These are phyloP conservation scores for Fragaria iinumae DNA, from an alignment of 306 rosid species.

Conservation along the genomic window DNA sequence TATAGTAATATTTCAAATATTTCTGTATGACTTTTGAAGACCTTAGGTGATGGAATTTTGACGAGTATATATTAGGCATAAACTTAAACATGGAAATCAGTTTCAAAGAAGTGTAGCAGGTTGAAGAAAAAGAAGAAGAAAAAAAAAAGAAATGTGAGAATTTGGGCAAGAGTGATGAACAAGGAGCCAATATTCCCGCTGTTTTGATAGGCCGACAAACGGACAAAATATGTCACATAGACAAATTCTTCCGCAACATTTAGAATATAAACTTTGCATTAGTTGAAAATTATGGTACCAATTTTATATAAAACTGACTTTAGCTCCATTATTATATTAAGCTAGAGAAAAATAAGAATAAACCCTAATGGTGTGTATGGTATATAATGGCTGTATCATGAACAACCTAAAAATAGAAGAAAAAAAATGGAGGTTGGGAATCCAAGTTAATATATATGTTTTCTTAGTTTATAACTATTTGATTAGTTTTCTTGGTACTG, in stretches of 20 bases:
- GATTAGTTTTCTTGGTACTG: constrained; percentile 38
- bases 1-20: too few relatives aligned
- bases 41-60: too few relatives aligned
- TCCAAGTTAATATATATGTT: constrained; percentile 33
- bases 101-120: neutral
- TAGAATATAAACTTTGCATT: constrained; percentile 9
- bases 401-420: constrained; percentile 37
- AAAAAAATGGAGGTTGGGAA: constrained; percentile 22
- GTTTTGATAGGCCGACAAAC: constrained; percentile 70
- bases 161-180: constrained; percentile 22
- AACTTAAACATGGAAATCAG: neutral
- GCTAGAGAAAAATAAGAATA: neutral
- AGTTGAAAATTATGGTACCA: constrained; percentile 35
- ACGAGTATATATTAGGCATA: too few relatives aligned
- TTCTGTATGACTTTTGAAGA: too few relatives aligned
- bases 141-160: neutral
- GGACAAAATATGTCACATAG: constrained; percentile 72
- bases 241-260: constrained; percentile 43
- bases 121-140: neutral
- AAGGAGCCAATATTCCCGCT: constrained; percentile 76
- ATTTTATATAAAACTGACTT: constrained; percentile 12
- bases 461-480: neutral
- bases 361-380: constrained; percentile 10
- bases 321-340: neutral
- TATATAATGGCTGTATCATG: constrained; percentile 38